Evolutionary conservation across 2,329 filamentous ascomycete genomes (phyloP), one percentile per base, ranked within the genome.

Genomic region (Cordyceps javanica): DNA sequence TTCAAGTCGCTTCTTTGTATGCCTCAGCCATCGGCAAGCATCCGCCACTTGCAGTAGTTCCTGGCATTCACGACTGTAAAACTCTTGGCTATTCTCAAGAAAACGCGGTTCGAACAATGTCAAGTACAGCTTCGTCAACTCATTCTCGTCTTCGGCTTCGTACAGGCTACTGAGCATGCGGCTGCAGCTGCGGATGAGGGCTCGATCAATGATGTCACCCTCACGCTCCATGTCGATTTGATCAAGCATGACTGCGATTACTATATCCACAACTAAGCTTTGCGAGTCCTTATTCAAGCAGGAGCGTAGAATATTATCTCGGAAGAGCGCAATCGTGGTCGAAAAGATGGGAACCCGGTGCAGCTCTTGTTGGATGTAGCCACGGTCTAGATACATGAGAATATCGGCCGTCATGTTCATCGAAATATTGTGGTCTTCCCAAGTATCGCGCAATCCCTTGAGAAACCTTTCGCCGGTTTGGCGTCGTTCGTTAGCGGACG

Each of bases 401-500:
- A 97, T 91, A 70, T 97, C 94, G 4, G 92, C 91, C 52, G 91
- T 87, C 93, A 97, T 97, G 68, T 91, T 91, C 90, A 96, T 96
- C 45, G 89, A 92, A 58, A 89, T 83, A 68, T 92, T 90, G 68
- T 99, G 92, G 61, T 95, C 89, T 60, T 91, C 85, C 91, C 92
- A 99, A 2, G 87, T 85, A 59, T 86, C 80, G 64, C 88, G 88
- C 14, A 97, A 72, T 0, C 85, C 87, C 57, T 83, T 83, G 59
- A 99, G 73, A 62, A 97, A 95, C 67, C 82, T 86, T 72, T 96
- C 91, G 49, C 92, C 92, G 36, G 89, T 87, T 44, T 87, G 82
- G 48, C 90, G 81, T 57, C 89, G 83, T 73, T 97, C 91, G 64
- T 89, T 89, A 16, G 84, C 79, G n/a, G 90, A 89, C 2, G 83